Conservation (phyloP, 371 early-diverging fungal genomes). For the Syncephalastrum contaminatum region DNA sequence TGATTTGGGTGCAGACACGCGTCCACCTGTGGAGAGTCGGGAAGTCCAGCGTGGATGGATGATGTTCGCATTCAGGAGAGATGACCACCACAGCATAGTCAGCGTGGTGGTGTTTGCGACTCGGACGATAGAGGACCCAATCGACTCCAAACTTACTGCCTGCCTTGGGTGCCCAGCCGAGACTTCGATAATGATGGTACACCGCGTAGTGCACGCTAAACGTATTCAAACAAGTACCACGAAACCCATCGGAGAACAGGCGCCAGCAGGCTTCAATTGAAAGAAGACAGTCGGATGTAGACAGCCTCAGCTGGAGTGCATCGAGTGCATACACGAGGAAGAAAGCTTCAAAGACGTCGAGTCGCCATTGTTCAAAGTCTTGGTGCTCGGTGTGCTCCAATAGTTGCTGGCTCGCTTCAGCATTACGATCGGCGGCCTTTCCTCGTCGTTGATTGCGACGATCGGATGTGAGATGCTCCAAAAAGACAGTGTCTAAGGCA, state of each 20-base stretch:
- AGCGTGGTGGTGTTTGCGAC: conserved; percentile 28
- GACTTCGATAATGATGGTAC: conserved; percentile 79
- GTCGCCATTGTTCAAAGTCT: conserved; percentile 56
- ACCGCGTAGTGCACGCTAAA: conserved; percentile 70
- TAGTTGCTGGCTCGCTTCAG: conserved; percentile 1
- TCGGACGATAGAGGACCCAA: conserved; percentile 25
- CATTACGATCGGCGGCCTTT: not conserved
- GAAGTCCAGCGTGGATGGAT: conserved; percentile 40
- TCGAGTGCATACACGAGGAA: conserved; percentile 64
- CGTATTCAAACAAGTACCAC: conserved; percentile 19
- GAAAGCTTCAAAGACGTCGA: conserved; percentile 68
- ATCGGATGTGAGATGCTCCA: conserved; percentile 48
- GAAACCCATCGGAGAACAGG: not conserved
- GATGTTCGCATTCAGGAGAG: conserved; percentile 13
- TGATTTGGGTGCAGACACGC: conserved; percentile 64
- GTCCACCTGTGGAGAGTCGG: conserved; percentile 55
- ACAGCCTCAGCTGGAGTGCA: conserved; percentile 6
- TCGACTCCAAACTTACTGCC: conserved; percentile 86
- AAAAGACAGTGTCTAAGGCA: conserved; percentile 4
- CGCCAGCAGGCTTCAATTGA: conserved; percentile 20
- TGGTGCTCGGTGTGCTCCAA: conserved; percentile 8
- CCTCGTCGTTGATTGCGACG: conserved; percentile 46
- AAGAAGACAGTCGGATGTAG: conserved; percentile 5
- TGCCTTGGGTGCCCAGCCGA: conserved; percentile 81
- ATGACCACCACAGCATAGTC: conserved; percentile 37